Evolutionary conservation across 768 basidiomycete genomes (phyloP).

Genomic region (Pholiota conissans): DNA sequence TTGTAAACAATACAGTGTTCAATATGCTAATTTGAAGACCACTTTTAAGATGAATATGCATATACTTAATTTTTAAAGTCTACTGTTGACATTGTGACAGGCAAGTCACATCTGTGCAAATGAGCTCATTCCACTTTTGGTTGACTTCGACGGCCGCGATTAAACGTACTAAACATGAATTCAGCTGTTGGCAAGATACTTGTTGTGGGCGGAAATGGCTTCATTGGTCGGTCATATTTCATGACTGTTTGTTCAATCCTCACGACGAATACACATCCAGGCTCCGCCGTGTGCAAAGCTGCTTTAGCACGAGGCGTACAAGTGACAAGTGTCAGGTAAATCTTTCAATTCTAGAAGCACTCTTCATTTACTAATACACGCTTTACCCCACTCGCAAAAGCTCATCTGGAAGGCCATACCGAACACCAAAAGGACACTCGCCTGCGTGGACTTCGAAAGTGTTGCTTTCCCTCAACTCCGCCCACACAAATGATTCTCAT

Average conservation of each 20-base stretch:
- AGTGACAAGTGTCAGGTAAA: slow-evolving; percentile 87
- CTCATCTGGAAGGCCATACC: slow-evolving; percentile 84
- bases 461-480: slow-evolving; percentile 18
- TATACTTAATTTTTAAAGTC: no score
- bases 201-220: slow-evolving; percentile 99
- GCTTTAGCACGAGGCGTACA: slow-evolving; percentile 82
- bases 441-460: slow-evolving; percentile 87
- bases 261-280: slow-evolving; percentile 40
- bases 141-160: no score
- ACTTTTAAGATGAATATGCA: no score
- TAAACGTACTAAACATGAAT: slow-evolving; percentile 30
- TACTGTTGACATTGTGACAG: no score
- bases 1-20: no score
- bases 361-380: not conserved
- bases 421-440: slow-evolving; percentile 84
- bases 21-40: no score
- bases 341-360: not conserved
- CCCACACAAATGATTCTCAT: slow-evolving; percentile 6
- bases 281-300: slow-evolving; percentile 90
- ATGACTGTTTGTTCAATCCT: not conserved
- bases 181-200: slow-evolving; percentile 60
- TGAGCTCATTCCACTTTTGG: not conserved
- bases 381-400: slow-evolving; percentile 36
- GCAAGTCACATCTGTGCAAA: not conserved
- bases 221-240: slow-evolving; percentile 65